A percentile compares a stretch with the other conserved stretches of the same genome.
phyloP scores from a whole-genome alignment of 805 yeast species.

The Sugiyamaella floridensis region DNA sequence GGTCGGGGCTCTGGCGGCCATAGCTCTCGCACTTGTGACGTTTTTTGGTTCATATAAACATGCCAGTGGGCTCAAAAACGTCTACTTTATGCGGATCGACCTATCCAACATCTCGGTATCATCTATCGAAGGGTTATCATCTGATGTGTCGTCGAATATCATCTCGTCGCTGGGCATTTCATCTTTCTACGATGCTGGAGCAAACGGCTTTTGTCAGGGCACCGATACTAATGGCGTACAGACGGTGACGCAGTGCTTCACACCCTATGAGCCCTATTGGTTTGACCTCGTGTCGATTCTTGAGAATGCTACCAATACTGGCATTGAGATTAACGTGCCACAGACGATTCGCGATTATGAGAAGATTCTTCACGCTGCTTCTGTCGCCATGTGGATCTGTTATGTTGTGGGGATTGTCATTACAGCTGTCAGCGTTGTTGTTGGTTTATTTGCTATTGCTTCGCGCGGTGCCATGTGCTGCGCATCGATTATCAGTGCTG shows the following conservation, averaged over 20 bases:
- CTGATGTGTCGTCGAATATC: slow-evolving; percentile 12
- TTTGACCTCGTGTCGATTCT: slow-evolving; percentile 45
- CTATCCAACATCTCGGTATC: slow-evolving; percentile 30
- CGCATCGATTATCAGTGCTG: slow-evolving; percentile 40
- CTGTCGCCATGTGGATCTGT: slow-evolving; percentile 54
- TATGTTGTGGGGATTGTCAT: slow-evolving; percentile 43
- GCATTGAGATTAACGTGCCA: slow-evolving; percentile 43
- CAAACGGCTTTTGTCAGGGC: slow-evolving; percentile 61
- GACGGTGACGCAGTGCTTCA: slow-evolving; percentile 43
- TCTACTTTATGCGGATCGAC: slow-evolving; percentile 45
- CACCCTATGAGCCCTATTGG: slow-evolving; percentile 48
- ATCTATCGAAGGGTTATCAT: slow-evolving; percentile 16
- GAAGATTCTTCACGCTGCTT: slow-evolving; percentile 39
- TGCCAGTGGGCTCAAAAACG: slow-evolving; percentile 36
- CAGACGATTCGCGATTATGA: slow-evolving; percentile 42
- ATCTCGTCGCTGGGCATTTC: slow-evolving; percentile 35
- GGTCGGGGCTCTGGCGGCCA: slow-evolving; percentile 33
- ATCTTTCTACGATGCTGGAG: slow-evolving; percentile 47
- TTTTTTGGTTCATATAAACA: slow-evolving; percentile 46
- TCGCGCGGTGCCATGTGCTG: slow-evolving; percentile 41
- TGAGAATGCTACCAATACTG: slow-evolving; percentile 23
- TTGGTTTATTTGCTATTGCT: slow-evolving; percentile 43
- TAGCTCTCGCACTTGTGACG: slow-evolving; percentile 43
- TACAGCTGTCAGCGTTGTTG: slow-evolving; percentile 28
- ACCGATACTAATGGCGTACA: slow-evolving; percentile 21